These are phyloP conservation scores for Omphalotus guepiniiformis DNA, from an alignment of 768 basidiomycete species.

Conservation along the genomic window DNA sequence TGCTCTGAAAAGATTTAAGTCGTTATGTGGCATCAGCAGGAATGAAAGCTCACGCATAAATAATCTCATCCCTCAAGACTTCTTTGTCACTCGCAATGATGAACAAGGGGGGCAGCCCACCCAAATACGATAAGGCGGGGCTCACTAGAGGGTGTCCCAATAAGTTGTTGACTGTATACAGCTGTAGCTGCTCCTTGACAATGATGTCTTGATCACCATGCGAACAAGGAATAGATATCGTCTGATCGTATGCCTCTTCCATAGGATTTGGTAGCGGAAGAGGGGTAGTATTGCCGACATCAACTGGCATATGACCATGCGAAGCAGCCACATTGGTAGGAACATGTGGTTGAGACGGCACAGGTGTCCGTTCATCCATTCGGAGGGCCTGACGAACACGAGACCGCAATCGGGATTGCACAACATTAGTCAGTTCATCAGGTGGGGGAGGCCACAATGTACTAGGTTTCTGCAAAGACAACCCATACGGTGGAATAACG, in stretches of 20 bases:
- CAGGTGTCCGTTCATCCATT: background rate
- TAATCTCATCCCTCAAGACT: constrained; percentile 86
- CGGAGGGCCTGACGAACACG: constrained; percentile 57
- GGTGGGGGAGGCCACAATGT: constrained; percentile 75
- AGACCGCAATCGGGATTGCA: constrained; percentile 55
- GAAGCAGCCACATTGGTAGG: background rate
- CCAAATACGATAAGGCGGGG: constrained; percentile 76
- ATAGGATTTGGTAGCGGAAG: constrained; percentile 28
- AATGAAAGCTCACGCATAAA: constrained; percentile 61
- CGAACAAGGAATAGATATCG: constrained; percentile 42
- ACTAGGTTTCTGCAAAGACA: constrained; percentile 76
- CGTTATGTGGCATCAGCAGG: background rate
- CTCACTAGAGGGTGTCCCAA: constrained; percentile 81
- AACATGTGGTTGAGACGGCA: background rate
- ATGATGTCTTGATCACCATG: constrained; percentile 48
- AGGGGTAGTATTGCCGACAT: constrained; percentile 45
- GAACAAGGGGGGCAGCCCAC: constrained; percentile 84
- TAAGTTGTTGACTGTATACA: constrained; percentile 80
- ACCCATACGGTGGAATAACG: constrained; percentile 70
- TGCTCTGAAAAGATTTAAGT: constrained; percentile 42
- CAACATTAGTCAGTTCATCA: constrained; percentile 52
- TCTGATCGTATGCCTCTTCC: constrained; percentile 25
- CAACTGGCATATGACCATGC: constrained; percentile 30
- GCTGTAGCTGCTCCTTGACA: constrained; percentile 72
- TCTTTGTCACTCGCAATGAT: constrained; percentile 88